phyloP scores from a whole-genome alignment of 2,329 filamentous ascomycete species.

The Botrytis byssoidea region DNA sequence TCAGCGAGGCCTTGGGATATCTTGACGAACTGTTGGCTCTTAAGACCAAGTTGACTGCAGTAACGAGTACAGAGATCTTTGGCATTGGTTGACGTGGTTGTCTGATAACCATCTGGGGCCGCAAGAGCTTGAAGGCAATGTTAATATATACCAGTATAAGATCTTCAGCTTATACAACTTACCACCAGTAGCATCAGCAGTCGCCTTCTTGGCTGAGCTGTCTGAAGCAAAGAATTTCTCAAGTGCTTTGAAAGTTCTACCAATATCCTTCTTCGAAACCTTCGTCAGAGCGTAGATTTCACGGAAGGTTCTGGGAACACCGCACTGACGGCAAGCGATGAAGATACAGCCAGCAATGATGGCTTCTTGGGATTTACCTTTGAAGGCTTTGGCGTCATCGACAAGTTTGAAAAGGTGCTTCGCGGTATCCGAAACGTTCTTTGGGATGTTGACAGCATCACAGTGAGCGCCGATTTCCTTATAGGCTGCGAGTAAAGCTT shows the following conservation, averaged over 20 bases:
- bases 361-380: constrained; percentile 90
- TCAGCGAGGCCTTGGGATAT: constrained; percentile 77
- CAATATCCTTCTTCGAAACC: constrained; percentile 96
- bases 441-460: constrained; percentile 78
- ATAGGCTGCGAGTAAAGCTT: constrained; percentile 76
- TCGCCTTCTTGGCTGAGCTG: constrained; percentile 56
- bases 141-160: constrained; percentile 36
- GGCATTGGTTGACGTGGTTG: constrained; percentile 74
- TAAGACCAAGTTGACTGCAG: constrained; percentile 77
- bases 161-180: constrained; percentile 39
- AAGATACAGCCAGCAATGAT: constrained; percentile 97
- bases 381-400: constrained; percentile 89
- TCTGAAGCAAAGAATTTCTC: constrained; percentile 83
- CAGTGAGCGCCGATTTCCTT: constrained; percentile 86
- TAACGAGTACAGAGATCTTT: constrained; percentile 85
- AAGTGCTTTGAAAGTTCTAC: constrained; percentile 88
- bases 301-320: constrained; percentile 83
- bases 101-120: constrained; percentile 61
- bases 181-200: constrained; percentile 54
- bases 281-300: constrained; percentile 93
- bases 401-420: constrained; percentile 96
- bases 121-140: constrained; percentile 33
- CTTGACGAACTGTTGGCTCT: constrained; percentile 71
- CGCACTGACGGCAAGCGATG: constrained; percentile 89
- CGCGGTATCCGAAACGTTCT: constrained; percentile 80